phyloP scores from a whole-genome alignment of 78 protist species.

The Emiliania huxleyi region DNA sequence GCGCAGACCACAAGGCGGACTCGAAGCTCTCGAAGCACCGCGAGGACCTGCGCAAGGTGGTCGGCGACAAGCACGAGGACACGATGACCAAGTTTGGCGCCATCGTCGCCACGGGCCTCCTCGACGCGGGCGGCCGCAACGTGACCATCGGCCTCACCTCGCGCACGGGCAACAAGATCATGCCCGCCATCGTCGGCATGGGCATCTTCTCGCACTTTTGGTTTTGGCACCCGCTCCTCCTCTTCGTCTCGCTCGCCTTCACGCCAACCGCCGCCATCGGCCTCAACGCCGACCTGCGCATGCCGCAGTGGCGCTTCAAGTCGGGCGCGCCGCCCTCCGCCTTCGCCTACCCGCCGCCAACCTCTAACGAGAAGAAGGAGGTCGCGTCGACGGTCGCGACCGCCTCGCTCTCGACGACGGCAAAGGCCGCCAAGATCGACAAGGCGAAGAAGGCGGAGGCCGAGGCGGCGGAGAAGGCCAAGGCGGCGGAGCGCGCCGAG shows the following conservation, averaged over 20 bases:
- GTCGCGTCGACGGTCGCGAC: no score
- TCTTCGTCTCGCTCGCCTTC: slow-evolving; percentile 87
- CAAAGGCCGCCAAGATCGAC: no score
- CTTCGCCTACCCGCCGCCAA: no score
- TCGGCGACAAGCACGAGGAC: slow-evolving; percentile 86
- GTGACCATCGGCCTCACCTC: slow-evolving; percentile 71
- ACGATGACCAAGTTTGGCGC: slow-evolving; percentile 93
- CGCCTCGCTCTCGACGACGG: no score
- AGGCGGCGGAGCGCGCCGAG: no score
- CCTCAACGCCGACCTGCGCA: slow-evolving; percentile 78
- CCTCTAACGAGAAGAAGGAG: no score
- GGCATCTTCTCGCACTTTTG: slow-evolving; percentile 92
- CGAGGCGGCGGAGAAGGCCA: no score
- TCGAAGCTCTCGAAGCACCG: slow-evolving; percentile 64
- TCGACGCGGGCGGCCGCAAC: slow-evolving; percentile 98
- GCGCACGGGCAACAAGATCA: background rate
- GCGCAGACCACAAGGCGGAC: slow-evolving; percentile 37
- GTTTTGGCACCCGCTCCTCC: slow-evolving; percentile 97
- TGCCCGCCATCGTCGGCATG: slow-evolving; percentile 69
- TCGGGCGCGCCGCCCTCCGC: slow-evolving; percentile 66
- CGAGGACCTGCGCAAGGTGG: slow-evolving; percentile 41
- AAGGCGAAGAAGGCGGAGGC: no score
- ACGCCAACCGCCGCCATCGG: slow-evolving; percentile 93
- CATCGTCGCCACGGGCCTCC: slow-evolving; percentile 91
- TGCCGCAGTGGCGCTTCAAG: slow-evolving; percentile 58